These are phyloP conservation scores for Rhodotorula paludigena DNA, from an alignment of 768 basidiomycete species.

Conservation along the genomic window DNA sequence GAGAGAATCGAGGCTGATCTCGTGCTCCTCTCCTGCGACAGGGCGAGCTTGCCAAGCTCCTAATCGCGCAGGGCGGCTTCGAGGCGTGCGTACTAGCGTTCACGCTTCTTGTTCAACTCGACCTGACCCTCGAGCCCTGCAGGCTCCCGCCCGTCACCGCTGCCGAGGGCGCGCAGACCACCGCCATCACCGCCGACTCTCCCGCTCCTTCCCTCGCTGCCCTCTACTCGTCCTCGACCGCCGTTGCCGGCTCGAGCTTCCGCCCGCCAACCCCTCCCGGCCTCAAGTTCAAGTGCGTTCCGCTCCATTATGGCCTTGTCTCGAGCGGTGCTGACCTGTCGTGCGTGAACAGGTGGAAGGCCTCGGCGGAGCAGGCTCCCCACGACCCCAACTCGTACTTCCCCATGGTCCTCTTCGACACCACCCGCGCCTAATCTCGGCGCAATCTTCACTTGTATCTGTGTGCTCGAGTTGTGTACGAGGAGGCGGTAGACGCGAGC, in stretches of 20 bases:
- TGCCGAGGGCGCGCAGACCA: constrained; percentile 12
- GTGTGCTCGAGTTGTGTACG: too few relatives aligned
- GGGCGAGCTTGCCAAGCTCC: constrained; percentile 35
- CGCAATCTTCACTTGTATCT: too few relatives aligned
- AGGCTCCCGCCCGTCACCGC: constrained; percentile 30
- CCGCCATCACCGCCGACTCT: constrained; percentile 36
- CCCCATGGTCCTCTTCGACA: constrained; percentile 19
- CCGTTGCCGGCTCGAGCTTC: constrained; percentile 12
- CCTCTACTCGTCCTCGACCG: constrained; percentile 21
- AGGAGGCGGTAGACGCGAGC: too few relatives aligned
- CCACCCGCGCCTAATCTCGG: background rate
- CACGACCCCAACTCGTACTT: constrained; percentile 29
- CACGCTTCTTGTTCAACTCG: too few relatives aligned
- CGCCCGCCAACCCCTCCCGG: constrained; percentile 35
- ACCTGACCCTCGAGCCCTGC: background rate
- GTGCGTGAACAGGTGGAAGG: background rate
- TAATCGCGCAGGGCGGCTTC: constrained; percentile 38
- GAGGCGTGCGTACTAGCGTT: constrained; percentile 18
- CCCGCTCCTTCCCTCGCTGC: constrained; percentile 34
- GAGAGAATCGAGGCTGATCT: too few relatives aligned
- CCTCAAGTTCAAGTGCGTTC: constrained; percentile 13
- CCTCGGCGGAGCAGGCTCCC: constrained; percentile 21
- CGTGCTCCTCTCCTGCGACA: too few relatives aligned
- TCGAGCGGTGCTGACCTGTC: background rate
- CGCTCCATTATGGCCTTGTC: background rate